Evolutionary conservation across 1,139 yeast genomes (phyloP).

Genomic region (Hyphopichia khmerensis): DNA sequence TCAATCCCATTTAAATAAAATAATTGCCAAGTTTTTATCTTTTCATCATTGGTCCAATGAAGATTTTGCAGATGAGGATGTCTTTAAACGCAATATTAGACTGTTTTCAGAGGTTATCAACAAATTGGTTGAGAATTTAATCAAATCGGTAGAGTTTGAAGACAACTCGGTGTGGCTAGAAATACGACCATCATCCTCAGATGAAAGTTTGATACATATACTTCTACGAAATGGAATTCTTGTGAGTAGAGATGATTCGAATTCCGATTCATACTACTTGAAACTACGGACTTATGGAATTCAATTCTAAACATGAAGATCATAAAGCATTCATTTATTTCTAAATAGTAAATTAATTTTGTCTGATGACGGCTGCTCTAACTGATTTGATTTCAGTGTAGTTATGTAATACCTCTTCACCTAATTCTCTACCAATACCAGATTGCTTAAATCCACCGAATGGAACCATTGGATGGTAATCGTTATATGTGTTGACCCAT

Average conservation of each 20-base stretch:
- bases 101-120: conserved; percentile 7
- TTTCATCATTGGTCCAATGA: conserved; percentile 20
- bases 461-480: conserved; percentile 27
- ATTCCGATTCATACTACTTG: conserved; percentile 5
- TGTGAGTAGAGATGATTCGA: conserved; percentile 13
- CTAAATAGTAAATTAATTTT: conserved; percentile 5
- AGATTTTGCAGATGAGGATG: conserved; percentile 16
- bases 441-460: conserved; percentile 31
- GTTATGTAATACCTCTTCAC: conserved; percentile 23
- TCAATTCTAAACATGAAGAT: conserved; percentile 7
- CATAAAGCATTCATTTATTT: too few species aligned
- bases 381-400: conserved; percentile 25
- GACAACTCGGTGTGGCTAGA: conserved; percentile 13
- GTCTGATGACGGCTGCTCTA: conserved; percentile 13
- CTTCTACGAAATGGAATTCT: conserved; percentile 18
- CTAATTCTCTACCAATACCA: conserved; percentile 31
- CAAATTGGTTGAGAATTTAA: conserved; percentile 5
- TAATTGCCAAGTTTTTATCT: conserved; percentile 23
- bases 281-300: conserved; percentile 13
- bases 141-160: conserved; percentile 3
- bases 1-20: conserved; percentile 18
- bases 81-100: conserved; percentile 15
- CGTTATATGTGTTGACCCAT: conserved; percentile 29
- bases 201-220: conserved; percentile 15
- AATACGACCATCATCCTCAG: conserved; percentile 11